phyloP scores from a whole-genome alignment of 2,329 filamentous ascomycete genomes.

The Sclerotinia nivalis region DNA sequence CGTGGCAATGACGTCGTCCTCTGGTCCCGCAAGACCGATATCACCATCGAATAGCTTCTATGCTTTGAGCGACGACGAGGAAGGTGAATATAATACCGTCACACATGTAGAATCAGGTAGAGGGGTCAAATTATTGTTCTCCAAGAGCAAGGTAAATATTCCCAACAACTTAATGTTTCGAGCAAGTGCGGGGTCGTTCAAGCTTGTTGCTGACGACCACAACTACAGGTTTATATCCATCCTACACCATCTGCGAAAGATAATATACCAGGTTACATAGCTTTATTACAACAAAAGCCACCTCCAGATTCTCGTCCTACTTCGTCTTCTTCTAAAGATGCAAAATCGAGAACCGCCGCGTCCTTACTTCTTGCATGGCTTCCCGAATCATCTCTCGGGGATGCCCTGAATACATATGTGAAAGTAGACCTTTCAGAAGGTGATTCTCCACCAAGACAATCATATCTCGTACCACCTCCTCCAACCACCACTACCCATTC shows the following conservation, averaged over 20 bases:
- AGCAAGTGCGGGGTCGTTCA: slow-evolving; percentile 26
- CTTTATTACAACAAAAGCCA: slow-evolving; percentile 85
- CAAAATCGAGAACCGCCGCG: slow-evolving; percentile 56
- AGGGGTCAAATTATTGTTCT: slow-evolving; percentile 90
- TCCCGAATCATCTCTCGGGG: slow-evolving; percentile 83
- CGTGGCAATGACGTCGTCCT: slow-evolving; percentile 39
- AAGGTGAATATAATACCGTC: slow-evolving; percentile 93
- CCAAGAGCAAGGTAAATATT: slow-evolving; percentile 83
- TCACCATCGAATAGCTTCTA: slow-evolving; percentile 90
- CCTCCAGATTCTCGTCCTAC: slow-evolving; percentile 40
- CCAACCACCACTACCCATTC: slow-evolving; percentile 79
- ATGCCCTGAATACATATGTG: slow-evolving; percentile 84
- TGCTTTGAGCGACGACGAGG: slow-evolving; percentile 94
- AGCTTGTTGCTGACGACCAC: slow-evolving; percentile 25
- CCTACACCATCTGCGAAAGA: slow-evolving; percentile 91
- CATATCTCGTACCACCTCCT: slow-evolving; percentile 87
- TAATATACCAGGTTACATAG: slow-evolving; percentile 93
- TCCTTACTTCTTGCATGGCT: slow-evolving; percentile 90
- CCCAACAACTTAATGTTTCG: background rate
- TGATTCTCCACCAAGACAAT: slow-evolving; percentile 78
- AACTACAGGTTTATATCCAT: slow-evolving; percentile 83
- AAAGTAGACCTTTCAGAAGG: slow-evolving; percentile 89
- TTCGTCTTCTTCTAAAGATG: slow-evolving; percentile 44
- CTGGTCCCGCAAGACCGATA: slow-evolving; percentile 43
- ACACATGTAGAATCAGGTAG: slow-evolving; percentile 73